A percentile compares a stretch with the other conserved stretches of the same genome.
Evolutionary conservation across 140 eudicot genomes (phyloP).

Genomic region (Senecio squalidus): DNA sequence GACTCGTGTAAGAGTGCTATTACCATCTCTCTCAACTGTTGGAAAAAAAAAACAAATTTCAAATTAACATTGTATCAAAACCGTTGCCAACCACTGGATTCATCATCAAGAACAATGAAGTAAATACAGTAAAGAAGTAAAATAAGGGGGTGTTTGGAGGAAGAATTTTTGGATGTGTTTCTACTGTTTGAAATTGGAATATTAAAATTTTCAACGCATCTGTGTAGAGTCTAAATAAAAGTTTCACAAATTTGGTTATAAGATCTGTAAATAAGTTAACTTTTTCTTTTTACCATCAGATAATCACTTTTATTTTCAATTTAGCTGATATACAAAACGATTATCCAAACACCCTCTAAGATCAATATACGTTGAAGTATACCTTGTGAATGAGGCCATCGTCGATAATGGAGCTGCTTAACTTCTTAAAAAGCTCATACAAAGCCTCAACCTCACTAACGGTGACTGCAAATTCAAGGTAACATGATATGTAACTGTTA

Average conservation of each 20-base stretch:
- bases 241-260: no score
- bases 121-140: slow-evolving; percentile 20
- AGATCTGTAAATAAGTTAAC: no score
- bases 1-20: slow-evolving; percentile 85
- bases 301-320: not conserved
- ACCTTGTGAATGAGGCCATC: slow-evolving; percentile 96
- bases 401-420: slow-evolving; percentile 79
- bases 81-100: not conserved
- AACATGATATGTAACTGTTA: slow-evolving; percentile 7
- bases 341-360: no score
- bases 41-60: not conserved
- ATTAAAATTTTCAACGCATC: no score
- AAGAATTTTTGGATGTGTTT: no score
- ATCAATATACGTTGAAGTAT: not conserved
- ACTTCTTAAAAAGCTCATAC: slow-evolving; percentile 73
- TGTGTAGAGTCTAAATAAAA: no score
- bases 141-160: no score
- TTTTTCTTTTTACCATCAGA: not conserved
- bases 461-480: slow-evolving; percentile 51
- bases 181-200: no score
- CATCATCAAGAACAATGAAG: slow-evolving; percentile 8
- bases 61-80: not conserved
- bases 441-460: no score
- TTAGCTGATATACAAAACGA: no score
- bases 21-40: slow-evolving; percentile 89